Conservation (phyloP, 2,329 filamentous ascomycete genomes). For the Coniochaeta sp. region DNA sequence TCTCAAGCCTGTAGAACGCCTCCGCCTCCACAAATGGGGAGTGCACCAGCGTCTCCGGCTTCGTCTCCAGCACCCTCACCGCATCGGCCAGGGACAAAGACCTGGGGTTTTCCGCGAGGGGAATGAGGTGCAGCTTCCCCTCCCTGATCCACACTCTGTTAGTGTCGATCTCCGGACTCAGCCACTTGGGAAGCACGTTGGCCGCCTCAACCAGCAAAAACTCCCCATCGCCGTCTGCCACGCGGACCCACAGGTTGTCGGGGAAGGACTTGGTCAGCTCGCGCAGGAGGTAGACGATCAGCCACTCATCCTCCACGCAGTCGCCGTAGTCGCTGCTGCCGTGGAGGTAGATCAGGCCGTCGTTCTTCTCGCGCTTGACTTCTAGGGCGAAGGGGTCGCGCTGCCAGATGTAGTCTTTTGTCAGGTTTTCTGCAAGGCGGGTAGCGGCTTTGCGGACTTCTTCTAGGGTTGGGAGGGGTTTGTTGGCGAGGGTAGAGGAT, state of each 20-base stretch:
- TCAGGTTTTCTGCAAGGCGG: constrained; percentile 53
- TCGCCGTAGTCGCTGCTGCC: constrained; percentile 86
- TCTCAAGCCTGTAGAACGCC: constrained; percentile 80
- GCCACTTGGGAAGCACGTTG: constrained; percentile 77
- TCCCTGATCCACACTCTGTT: constrained; percentile 86
- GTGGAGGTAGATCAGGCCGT: constrained; percentile 58
- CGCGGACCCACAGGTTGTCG: constrained; percentile 71
- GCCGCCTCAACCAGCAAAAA: constrained; percentile 94
- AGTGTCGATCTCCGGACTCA: constrained; percentile 83
- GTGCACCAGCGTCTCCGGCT: constrained; percentile 55
- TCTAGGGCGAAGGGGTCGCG: constrained; percentile 72
- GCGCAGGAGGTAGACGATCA: constrained; percentile 82
- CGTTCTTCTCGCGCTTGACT: constrained; percentile 47
- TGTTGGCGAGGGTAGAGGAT: too few relatives aligned
- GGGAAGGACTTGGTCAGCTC: constrained; percentile 70
- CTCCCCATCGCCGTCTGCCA: constrained; percentile 86
- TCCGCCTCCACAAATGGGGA: constrained; percentile 75
- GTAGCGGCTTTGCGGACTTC: constrained; percentile 62
- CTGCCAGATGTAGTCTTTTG: constrained; percentile 95
- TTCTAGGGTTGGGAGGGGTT: constrained; percentile 55
- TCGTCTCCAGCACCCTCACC: constrained; percentile 48
- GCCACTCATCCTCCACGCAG: constrained; percentile 95
- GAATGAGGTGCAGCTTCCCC: constrained; percentile 69
- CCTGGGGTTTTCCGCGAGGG: constrained; percentile 36
- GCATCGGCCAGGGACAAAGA: constrained; percentile 59